These are phyloP conservation scores for Mucor mucedo DNA, from an alignment of 371 early-diverging fungal genomes.

Conservation along the genomic window DNA sequence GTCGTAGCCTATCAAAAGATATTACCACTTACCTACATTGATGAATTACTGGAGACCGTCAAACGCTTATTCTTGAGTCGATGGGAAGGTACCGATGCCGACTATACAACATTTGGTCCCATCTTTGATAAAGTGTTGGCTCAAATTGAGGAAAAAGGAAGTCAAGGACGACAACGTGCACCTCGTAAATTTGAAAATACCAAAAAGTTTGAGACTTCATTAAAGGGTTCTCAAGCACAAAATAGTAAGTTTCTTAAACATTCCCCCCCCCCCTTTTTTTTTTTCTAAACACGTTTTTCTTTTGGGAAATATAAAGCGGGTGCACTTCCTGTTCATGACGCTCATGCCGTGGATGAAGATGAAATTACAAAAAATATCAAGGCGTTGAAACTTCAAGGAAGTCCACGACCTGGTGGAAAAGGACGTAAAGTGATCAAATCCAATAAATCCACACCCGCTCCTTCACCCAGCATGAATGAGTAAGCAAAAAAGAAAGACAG, in stretches of 20 bases:
- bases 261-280: no score
- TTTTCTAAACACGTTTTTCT: no score
- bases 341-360: conserved; percentile 56
- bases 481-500: conserved; percentile 39
- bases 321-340: conserved; percentile 19
- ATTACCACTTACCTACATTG: conserved; percentile 83
- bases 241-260: conserved; percentile 38
- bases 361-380: conserved; percentile 69
- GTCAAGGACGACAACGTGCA: conserved; percentile 49
- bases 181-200: conserved; percentile 88
- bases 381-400: conserved; percentile 45
- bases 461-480: conserved; percentile 39
- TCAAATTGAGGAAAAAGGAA: conserved; percentile 48
- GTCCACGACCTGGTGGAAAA: conserved; percentile 38
- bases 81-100: conserved; percentile 26
- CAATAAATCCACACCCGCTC: conserved; percentile 33
- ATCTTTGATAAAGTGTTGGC: conserved; percentile 44
- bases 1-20: conserved; percentile 93
- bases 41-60: conserved; percentile 78
- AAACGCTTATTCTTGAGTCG: conserved; percentile 53
- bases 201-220: conserved; percentile 76
- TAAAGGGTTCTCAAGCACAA: conserved; percentile 72
- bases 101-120: conserved; percentile 44
- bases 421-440: conserved; percentile 36
- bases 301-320: conserved; percentile 11